Evolutionary conservation across 441 rosid genomes (phyloP), one percentile per base, ranked within the genome.

Genomic region (Geranium incanum): DNA sequence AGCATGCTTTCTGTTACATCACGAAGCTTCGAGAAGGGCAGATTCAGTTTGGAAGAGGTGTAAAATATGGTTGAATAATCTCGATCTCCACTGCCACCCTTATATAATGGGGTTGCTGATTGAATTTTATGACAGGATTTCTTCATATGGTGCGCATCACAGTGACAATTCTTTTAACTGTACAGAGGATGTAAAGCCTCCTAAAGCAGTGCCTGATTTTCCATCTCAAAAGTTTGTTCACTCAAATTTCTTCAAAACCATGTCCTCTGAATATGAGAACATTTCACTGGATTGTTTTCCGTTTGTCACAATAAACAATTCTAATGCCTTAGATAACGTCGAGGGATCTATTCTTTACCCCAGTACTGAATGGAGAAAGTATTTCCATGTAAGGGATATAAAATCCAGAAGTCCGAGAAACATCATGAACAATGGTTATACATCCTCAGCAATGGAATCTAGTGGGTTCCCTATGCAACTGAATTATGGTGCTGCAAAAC

Each of bases 1-100:
- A 76, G 81, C 75, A 73, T 88, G 85, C 81, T 71, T 95, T 81
- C 74, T 76, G 75, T 79, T 92, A 68, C 85, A 76, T 66, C 88
- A 86, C 86, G 84, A 86, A 83, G 81, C 85, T 75, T 70, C 55
- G 79, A 84, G 78, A 74, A 75, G 78, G 69, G 78, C 16, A 60
- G 77, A 68, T 37, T 43, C 70, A 36, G 67, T 74, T 79, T 76
- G 39, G 74, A 81, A 81, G 70, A 84, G 82, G 74, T 82, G 77
- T 76, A 74, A 78, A 23, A 48, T 92, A 76, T 60, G 70, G 82
- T 83, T 93, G 86, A 86, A 71, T 69, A 82, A 88, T 76, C 85
- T 86, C 71, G 93, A 95, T 76, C 78, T 95, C 75, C 98, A 95
- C 84, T 89, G 93, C 82, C 85, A 87, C 74, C 99, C 98, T 64